Base-by-base conservation (phyloP, 805 yeast genomes). In the Pichia membranifaciens region DNA sequence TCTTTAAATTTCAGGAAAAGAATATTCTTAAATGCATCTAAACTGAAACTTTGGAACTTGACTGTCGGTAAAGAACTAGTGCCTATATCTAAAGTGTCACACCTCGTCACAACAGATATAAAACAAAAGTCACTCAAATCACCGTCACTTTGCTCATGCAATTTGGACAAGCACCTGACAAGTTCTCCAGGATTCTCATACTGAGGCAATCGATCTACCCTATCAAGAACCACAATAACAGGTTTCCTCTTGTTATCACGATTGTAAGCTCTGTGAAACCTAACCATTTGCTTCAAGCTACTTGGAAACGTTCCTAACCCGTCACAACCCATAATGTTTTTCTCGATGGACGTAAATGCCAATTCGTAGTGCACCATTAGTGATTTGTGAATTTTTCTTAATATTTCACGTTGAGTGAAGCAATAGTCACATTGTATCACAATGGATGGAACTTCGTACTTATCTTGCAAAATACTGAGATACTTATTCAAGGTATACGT, bases 161-260 rank as follows among this genome's bases (percentile, higher is more conserved):
- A 52, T 50, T 66, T 59, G 1, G 70, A 53, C 47, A 77, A 67
- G 0, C 73, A 68, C 18, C 64, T 54, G 39, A 71, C 64, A 17
- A 76, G 50, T 16, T 68, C 73, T n/a, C 65, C 62, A 0, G 70
- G 65, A 29, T 54, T 51, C 25, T 60, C 61, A 15, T 35, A 40
- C 28, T 73, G 68, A 36, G 68, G 70, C 17, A 65, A 44, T 18
- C 50, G 42, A 55, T 76, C 82, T 16, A 76, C 60, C 4, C 70
- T 58, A 53, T 77, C 81, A 12, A 77, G 58, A 1, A 77, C 73
- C 38, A 77, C 55, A 8, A 76, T 68, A 39, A 74, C 71, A 3
- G 67, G 74, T 9, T 60, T 62, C 4, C 15, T 17, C 15, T 15
- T 17, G 9, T 13, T 41, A 13, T 29, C 31, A 25, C 9, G 8